Percentiles rank a stretch among this genome's conserved stretches.
Conservation (phyloP, 352 stramenopile genomes). For the Phytophthora hibernalis region DNA sequence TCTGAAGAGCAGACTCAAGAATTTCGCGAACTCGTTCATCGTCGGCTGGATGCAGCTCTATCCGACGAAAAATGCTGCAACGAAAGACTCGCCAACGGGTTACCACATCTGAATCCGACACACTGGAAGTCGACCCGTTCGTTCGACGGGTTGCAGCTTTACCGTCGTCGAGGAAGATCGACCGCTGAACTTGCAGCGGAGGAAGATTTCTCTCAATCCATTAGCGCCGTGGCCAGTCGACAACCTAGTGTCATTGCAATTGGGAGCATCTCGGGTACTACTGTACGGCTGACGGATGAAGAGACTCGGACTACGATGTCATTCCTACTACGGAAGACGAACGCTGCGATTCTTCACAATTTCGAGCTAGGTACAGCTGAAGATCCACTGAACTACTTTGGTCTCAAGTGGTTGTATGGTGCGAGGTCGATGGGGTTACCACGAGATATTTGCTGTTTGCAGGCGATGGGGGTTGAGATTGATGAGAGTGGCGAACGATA, state of each 20-base stretch:
- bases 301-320: constrained; percentile 32
- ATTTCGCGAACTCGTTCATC: constrained; percentile 7
- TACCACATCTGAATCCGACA: constrained; percentile 10
- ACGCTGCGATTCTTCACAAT: constrained; percentile 37
- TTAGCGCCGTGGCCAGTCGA: constrained; percentile 9
- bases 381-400: constrained; percentile 44
- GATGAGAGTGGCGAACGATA: constrained; percentile 30
- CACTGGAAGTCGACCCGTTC: constrained; percentile 19
- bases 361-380: constrained; percentile 26
- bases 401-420: constrained; percentile 46
- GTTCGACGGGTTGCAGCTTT: constrained; percentile 19
- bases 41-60: constrained; percentile 4
- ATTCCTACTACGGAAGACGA: constrained; percentile 31
- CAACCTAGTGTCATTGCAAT: constrained; percentile 29
- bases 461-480: constrained; percentile 33
- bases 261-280: constrained; percentile 23
- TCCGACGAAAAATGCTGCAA: constrained; percentile 20
- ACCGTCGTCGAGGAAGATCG: constrained; percentile 6
- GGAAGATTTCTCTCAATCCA: constrained; percentile 14
- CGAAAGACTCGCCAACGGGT: constrained; percentile 13
- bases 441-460: constrained; percentile 35
- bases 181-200: constrained; percentile 15
- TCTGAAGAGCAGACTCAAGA: constrained; percentile 13
- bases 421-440: constrained; percentile 4
- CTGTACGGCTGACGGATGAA: constrained; percentile 34